Evolutionary conservation across 129 eudicot species (phyloP), one percentile per base, ranked within the genome.

Genomic region (Gnaphalium uliginosum): DNA sequence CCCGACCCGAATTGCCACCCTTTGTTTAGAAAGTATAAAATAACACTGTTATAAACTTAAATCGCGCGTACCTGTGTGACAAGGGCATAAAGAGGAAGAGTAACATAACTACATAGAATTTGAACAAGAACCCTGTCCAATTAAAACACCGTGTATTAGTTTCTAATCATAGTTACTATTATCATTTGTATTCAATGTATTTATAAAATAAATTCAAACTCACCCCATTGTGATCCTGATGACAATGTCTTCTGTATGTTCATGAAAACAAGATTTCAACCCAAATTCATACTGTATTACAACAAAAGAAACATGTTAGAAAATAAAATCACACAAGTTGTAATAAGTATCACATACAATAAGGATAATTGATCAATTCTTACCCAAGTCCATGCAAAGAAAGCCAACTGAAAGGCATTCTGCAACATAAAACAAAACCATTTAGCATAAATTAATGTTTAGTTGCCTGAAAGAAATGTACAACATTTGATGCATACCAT

Each of bases 61-160:
- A 17, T 21, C 32, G 54, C 66, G 79, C 21, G 33, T 75, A 81
- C 84, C 91, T 91, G 97, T 65, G 95, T 91, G 32, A 91, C 97
- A 37, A 91, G 81, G 54, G 97, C 95, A 66, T 91, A 91, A n/a
- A 88, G 90, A 66, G 97, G 97, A 57, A 91, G 89, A 41, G 97
- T 91, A 33, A 89, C 93, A 71, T 86, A 91, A 78, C 97, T 91
- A 78, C 92, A 88, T 21, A 86, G 33, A 53, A 85, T 33, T 72
- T 88, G 97, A 56, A 86, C 77, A 73, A 88, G 30, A 62, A 88
- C 83, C 82, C 97, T 91, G 37, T 78, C 11, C 22, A 72, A 73
- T 2, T 8, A 21, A 46, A 68, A 58, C 18, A 13, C 43, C 4
- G 30, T 35, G 14, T n/a, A 19, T 56, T 19, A 53, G 3, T 56